Conservation (phyloP, 2,329 filamentous ascomycete species). For the Botrytis fragariae region DNA sequence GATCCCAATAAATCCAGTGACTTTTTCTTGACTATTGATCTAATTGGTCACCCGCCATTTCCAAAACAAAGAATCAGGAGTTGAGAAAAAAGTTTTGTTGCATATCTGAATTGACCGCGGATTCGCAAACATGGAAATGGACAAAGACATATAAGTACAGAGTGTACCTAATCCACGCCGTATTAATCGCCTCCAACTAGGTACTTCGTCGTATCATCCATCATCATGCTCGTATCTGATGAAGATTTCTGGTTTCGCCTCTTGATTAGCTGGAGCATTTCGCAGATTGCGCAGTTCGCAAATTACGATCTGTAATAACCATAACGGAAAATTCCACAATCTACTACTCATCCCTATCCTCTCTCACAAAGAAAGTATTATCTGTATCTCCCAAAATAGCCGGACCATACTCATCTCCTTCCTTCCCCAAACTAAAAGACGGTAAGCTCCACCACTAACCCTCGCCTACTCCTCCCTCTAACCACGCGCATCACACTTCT, state of each 20-base stretch:
- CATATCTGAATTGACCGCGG: conserved; percentile 1
- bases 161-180: background rate
- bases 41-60: background rate
- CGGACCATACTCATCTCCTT: background rate
- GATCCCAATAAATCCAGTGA: background rate
- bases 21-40: no score
- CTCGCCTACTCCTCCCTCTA: background rate
- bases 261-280: no score
- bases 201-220: background rate
- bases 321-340: background rate
- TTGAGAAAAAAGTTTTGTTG: background rate
- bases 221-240: background rate
- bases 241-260: background rate
- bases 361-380: background rate
- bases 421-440: background rate
- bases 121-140: background rate
- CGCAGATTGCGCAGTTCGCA: background rate
- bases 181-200: background rate
- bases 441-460: background rate
- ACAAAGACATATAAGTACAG: background rate
- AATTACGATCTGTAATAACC: background rate
- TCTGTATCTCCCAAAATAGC: background rate
- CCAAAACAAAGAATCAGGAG: background rate
- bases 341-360: background rate
- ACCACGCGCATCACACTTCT: background rate